Percentiles rank a stretch among this genome's conserved stretches.
Conservation (phyloP, 2,329 filamentous ascomycete species). For the Akanthomyces lecanii region DNA sequence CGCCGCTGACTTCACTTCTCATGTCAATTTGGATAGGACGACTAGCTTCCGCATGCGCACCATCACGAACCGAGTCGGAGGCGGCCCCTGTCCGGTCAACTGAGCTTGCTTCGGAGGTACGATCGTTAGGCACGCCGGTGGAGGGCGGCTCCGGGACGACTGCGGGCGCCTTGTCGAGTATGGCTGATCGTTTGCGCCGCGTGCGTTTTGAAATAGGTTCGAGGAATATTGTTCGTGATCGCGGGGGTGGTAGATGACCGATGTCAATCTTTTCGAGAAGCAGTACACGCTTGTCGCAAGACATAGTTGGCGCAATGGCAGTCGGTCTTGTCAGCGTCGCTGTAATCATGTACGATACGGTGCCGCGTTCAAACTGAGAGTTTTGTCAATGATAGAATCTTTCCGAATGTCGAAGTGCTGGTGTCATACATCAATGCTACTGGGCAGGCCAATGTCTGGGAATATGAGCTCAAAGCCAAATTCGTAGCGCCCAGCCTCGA, state of each 20-base stretch:
- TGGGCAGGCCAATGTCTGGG: constrained; percentile 67
- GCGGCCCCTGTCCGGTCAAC: constrained; percentile 38
- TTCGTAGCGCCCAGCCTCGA: constrained; percentile 71
- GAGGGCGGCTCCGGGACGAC: constrained; percentile 37
- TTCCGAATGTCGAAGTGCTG: background rate
- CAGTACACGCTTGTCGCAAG: constrained; percentile 75
- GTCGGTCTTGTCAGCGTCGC: constrained; percentile 86
- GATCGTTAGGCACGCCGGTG: constrained; percentile 25
- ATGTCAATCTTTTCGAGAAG: constrained; percentile 83
- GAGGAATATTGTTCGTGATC: constrained; percentile 77
- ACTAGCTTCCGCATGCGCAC: constrained; percentile 29
- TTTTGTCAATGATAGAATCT: background rate
- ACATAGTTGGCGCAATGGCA: constrained; percentile 73
- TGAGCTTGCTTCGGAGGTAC: constrained; percentile 32
- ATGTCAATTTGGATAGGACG: constrained; percentile 46
- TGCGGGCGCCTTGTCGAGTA: constrained; percentile 36
- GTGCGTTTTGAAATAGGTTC: constrained; percentile 76
- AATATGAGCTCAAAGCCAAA: constrained; percentile 75
- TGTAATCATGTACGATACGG: constrained; percentile 85
- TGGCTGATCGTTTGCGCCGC: constrained; percentile 55
- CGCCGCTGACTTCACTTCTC: constrained; percentile 66
- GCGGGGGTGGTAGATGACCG: constrained; percentile 67
- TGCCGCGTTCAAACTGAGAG: constrained; percentile 79
- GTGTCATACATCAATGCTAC: constrained; percentile 82
- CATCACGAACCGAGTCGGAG: constrained; percentile 38